Conservation (phyloP, 495 filamentous ascomycete genomes). For the Podospora pseudocomata region DNA sequence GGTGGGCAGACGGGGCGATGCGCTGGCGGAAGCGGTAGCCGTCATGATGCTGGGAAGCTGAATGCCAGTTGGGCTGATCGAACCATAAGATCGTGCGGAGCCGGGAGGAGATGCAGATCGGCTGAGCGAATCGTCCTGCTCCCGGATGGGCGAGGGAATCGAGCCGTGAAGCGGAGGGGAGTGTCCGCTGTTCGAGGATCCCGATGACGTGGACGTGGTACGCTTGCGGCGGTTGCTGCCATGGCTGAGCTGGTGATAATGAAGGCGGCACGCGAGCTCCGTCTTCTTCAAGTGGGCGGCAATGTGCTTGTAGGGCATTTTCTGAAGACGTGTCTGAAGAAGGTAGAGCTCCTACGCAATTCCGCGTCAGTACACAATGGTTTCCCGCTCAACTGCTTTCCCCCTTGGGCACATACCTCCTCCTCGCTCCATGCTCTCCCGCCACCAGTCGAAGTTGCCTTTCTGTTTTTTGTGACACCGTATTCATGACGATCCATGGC, state of each 20-base stretch:
- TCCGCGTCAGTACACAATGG: slow-evolving; percentile 13
- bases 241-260: slow-evolving; percentile 80
- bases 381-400: not conserved
- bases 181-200: slow-evolving; percentile 45
- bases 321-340: slow-evolving; percentile 75
- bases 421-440: slow-evolving; percentile 75
- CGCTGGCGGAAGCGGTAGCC: slow-evolving; percentile 28
- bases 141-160: slow-evolving; percentile 47
- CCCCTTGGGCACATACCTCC: slow-evolving; percentile 52
- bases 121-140: slow-evolving; percentile 29
- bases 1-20: slow-evolving; percentile 48
- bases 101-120: slow-evolving; percentile 39
- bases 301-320: slow-evolving; percentile 88
- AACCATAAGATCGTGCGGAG: slow-evolving; percentile 36
- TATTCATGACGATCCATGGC: slow-evolving; percentile 51
- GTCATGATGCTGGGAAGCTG: slow-evolving; percentile 48
- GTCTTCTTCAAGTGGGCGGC: slow-evolving; percentile 80
- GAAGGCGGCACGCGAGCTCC: slow-evolving; percentile 77
- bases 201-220: slow-evolving; percentile 58
- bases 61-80: slow-evolving; percentile 36
- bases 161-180: slow-evolving; percentile 45
- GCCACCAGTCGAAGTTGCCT: slow-evolving; percentile 63
- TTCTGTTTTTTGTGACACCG: slow-evolving; percentile 57
- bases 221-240: slow-evolving; percentile 71
- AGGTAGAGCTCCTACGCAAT: slow-evolving; percentile 70